phyloP scores from a whole-genome alignment of 176 grass and related monocot genomes.

The Ananas comosus region DNA sequence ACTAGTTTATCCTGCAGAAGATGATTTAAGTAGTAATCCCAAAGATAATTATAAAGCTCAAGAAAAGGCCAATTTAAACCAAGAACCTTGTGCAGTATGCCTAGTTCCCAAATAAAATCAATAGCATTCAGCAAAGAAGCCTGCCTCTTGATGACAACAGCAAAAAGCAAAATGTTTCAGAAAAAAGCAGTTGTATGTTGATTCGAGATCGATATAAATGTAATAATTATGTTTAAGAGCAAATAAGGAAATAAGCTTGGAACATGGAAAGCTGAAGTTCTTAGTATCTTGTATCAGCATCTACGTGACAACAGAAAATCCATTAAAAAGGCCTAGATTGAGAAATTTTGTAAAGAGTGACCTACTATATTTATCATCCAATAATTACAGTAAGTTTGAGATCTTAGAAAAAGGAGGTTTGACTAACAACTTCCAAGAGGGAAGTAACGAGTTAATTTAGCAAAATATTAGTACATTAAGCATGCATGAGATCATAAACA shows the following conservation, averaged over 20 bases:
- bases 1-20: constrained; percentile 44
- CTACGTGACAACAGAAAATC: constrained; percentile 46
- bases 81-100: constrained; percentile 39
- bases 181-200: constrained; percentile 15
- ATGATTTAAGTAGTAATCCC: constrained; percentile 69
- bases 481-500: not conserved
- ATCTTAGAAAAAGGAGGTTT: constrained; percentile 50
- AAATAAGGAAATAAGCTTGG: no score
- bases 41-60: constrained; percentile 70
- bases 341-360: not conserved
- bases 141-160: constrained; percentile 31
- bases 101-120: constrained; percentile 33
- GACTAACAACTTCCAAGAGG: constrained; percentile 53
- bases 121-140: constrained; percentile 30
- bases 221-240: no score
- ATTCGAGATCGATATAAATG: not conserved
- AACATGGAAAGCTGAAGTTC: no score
- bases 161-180: no score
- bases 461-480: constrained; percentile 1
- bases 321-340: constrained; percentile 28
- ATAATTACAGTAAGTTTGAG: constrained; percentile 28
- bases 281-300: constrained; percentile 26
- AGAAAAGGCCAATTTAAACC: constrained; percentile 70
- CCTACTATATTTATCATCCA: constrained; percentile 11
- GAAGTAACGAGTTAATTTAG: constrained; percentile 15